Base-by-base conservation (phyloP, 2,329 filamentous ascomycete genomes). In the Arachnomyces sp. region DNA sequence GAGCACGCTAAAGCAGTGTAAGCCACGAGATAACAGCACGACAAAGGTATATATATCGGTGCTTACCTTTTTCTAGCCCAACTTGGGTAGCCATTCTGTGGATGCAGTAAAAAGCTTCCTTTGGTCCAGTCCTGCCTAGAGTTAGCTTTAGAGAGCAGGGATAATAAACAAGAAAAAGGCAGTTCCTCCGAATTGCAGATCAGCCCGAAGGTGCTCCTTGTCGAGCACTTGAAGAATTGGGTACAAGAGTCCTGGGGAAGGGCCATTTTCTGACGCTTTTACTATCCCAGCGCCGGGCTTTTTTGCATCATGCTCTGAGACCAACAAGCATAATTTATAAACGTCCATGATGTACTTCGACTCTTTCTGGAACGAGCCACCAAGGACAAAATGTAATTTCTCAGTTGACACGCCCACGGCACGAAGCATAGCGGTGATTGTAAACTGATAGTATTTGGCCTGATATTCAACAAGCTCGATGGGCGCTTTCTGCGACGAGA, bases 251-350 rank as follows among this genome's bases (percentile, higher is more conserved):
- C 85, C 86, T 42, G 75, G 79, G 40, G 93, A 61, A 2, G 83
- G 77, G 7, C 83, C 77, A 55, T 90, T 88, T 42, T 78, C 76
- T 3, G 83, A 80, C 69, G 96, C 88, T 73, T 96, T 96, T 50
- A 98, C 90, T 6, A 96, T 79, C 65, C 96, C 92, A 2, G 87
- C 85, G 30, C 90, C 90, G 0, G 90, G 89, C 65, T 87, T 92
- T 65, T 88, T 86, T 12, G 88, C 86, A 56, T 92, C 81, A 57
- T 89, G 80, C 65, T 88, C 80, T 11, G 81, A 82, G 4, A 84
- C 77, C 39, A 86, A 65, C 3, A 77, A 77, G 34, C 74, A 76
- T 49, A 96, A 61, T 57, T 84, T 80, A 67, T 89, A 90, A 28
- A 94, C 67, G 59, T 96, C 90, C 85, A 95, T 92, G 44, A 82